phyloP scores from a whole-genome alignment of 2,329 filamentous ascomycete species.

The Pezicula carpinea region DNA sequence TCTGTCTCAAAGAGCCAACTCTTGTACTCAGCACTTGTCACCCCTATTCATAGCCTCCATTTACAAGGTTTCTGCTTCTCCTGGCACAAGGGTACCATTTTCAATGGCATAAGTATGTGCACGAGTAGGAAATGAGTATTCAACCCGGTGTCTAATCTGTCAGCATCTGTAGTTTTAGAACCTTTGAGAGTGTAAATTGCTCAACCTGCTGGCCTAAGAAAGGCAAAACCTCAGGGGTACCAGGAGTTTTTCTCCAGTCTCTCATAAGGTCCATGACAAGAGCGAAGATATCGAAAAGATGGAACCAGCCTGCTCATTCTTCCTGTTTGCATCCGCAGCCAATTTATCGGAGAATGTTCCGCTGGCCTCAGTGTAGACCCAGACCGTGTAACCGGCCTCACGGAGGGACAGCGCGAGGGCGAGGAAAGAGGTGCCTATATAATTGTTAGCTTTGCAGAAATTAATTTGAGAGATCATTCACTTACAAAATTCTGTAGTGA shows the following conservation, averaged over 20 bases:
- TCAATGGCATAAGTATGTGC: slow-evolving; percentile 55
- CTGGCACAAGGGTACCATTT: slow-evolving; percentile 54
- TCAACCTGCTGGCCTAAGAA: slow-evolving; percentile 50
- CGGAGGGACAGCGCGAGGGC: slow-evolving; percentile 69
- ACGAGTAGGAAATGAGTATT: slow-evolving; percentile 59
- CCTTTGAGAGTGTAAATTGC: background rate
- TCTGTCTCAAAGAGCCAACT: no score
- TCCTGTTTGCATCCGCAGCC: slow-evolving; percentile 59
- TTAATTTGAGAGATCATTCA: slow-evolving; percentile 2
- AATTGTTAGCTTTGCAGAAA: background rate
- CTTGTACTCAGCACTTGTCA: no score
- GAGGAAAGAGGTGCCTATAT: slow-evolving; percentile 61
- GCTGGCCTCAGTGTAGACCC: slow-evolving; percentile 66
- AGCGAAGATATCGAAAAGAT: slow-evolving; percentile 32
- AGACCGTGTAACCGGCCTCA: slow-evolving; percentile 68
- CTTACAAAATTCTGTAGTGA: slow-evolving; percentile 68
- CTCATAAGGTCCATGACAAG: slow-evolving; percentile 20
- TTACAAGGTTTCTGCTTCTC: slow-evolving; percentile 38
- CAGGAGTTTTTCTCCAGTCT: slow-evolving; percentile 32
- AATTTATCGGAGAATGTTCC: slow-evolving; percentile 60
- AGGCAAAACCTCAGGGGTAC: slow-evolving; percentile 52
- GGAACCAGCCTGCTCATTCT: slow-evolving; percentile 63
- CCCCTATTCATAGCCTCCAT: background rate
- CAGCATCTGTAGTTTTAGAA: slow-evolving; percentile 2
- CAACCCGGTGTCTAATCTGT: slow-evolving; percentile 47